Conservation (phyloP, 1,284 basidiomycete genomes). For the Tilletia indica region DNA sequence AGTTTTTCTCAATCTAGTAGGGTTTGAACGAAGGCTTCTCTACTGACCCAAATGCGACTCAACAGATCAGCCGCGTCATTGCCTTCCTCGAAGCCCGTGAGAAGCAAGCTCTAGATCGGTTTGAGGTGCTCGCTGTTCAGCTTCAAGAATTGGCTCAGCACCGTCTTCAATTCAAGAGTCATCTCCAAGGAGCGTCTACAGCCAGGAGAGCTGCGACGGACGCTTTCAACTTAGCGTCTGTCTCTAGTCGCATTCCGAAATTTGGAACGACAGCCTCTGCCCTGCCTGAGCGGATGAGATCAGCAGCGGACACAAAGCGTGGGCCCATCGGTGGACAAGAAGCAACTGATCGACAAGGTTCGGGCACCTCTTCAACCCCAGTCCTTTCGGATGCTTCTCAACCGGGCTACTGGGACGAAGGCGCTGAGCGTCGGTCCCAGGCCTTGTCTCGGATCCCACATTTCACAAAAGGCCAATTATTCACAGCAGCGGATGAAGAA, state of each 20-base stretch:
- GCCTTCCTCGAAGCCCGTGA: constrained; percentile 74
- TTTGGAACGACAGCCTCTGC: neutral
- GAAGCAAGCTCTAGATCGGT: constrained; percentile 65
- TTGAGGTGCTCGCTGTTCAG: constrained; percentile 67
- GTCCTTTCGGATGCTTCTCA: constrained; percentile 16
- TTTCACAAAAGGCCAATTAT: neutral
- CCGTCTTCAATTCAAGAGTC: constrained; percentile 40
- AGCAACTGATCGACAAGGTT: constrained; percentile 58
- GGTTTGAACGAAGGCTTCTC: neutral
- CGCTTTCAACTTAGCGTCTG: neutral
- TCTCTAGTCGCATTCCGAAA: neutral
- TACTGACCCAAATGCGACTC: neutral
- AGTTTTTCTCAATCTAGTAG: neutral
- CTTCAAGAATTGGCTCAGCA: constrained; percentile 58
- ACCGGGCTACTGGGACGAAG: constrained; percentile 34
- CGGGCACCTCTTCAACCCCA: constrained; percentile 13
- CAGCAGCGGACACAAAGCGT: neutral
- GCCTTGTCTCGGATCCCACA: constrained; percentile 30
- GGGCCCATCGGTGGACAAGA: constrained; percentile 45
- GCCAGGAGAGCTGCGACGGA: neutral
- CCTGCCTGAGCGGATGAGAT: neutral
- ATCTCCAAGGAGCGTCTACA: neutral
- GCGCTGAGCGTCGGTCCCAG: constrained; percentile 37
- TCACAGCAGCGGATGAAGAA: constrained; percentile 27
- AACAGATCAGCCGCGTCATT: constrained; percentile 32